These are phyloP conservation scores for Phytopythium litorale DNA, from an alignment of 352 stramenopile genomes.

Conservation along the genomic window DNA sequence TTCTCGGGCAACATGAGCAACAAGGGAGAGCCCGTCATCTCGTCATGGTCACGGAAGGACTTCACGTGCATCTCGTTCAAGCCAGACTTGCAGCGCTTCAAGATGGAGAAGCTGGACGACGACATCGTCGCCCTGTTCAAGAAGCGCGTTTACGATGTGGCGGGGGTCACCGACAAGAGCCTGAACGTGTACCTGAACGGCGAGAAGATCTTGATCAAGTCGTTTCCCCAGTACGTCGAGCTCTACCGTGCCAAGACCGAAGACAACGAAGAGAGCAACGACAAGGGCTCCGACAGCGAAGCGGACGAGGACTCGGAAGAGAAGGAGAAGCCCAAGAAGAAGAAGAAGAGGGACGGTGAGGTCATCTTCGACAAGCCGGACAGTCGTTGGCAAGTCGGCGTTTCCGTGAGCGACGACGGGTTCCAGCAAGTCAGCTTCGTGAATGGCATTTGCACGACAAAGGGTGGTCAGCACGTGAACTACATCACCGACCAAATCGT, in stretches of 20 bases:
- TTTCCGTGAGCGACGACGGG: conserved; percentile 90
- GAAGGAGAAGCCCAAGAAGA: conserved; percentile 19
- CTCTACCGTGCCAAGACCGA: conserved; percentile 70
- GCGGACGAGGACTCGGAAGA: conserved; percentile 25
- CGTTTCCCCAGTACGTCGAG: conserved; percentile 93
- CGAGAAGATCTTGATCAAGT: conserved; percentile 89
- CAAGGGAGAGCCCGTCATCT: conserved; percentile 85
- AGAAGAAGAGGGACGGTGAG: conserved; percentile 30
- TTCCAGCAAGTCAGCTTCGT: conserved; percentile 98
- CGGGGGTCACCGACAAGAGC: conserved; percentile 91
- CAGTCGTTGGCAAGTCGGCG: conserved; percentile 92
- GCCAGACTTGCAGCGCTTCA: conserved; percentile 93
- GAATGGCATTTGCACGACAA: conserved; percentile 96
- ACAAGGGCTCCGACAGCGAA: conserved; percentile 22
- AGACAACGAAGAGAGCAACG: conserved; percentile 30
- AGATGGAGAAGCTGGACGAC: conserved; percentile 88
- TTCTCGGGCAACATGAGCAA: conserved; percentile 94
- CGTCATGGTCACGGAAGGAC: conserved; percentile 78
- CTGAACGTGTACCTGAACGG: conserved; percentile 95
- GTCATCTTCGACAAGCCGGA: conserved; percentile 94
- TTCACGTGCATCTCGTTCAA: conserved; percentile 97
- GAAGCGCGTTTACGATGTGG: conserved; percentile 96
- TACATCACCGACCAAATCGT: conserved; percentile 91
- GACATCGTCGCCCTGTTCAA: conserved; percentile 96
- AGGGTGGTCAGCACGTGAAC: conserved; percentile 96